Evolutionary conservation across 306 rosid genomes (phyloP), one percentile per base, ranked within the genome.

Genomic region (Delonix regia): DNA sequence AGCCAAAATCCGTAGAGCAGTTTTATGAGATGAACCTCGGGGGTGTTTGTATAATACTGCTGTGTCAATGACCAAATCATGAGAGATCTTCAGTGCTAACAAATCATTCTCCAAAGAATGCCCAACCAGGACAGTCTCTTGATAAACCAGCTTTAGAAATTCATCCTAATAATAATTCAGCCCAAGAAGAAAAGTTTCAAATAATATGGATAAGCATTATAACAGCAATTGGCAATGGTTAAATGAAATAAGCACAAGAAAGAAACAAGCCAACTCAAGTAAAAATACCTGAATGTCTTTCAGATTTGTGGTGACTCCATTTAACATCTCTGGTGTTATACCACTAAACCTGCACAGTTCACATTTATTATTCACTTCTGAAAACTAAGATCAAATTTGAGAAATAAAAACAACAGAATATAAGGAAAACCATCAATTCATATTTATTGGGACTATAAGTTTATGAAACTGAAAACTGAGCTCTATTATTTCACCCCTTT

Each of bases 81-180:
- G 99, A 59, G 87, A 81, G 68, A 91, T 89, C 88, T 91, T 95
- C 82, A 95, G 81, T 65, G 99, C 97, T 60, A 91, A 78, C 62
- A 95, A 86, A 84, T 95, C 99, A 81, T 95, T 95, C 82, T 95
- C 99, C 87, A 91, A 59, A 15, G 99, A 95, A 86, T 95, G 99
- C 39, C 99, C 99, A 77, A 93, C 93, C 42, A 95, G 80, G 73
- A 95, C 56, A 38, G 99, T 93, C 88, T 88, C 99, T 75, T 84
- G 88, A 87, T 83, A 82, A 89, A 93, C 98, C 85, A 93, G 84
- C 82, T 93, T 87, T 69, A 80, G 84, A 84, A 95, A 87, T 71
- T 85, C 89, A 83, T 86, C 91, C 98, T 95, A 79, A 80, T 48
- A 85, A 73, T 80, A 78, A 66, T 79, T 87, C 59, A 81, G 85